These are phyloP conservation scores for Cryptococcus sp. DNA, from an alignment of 1,284 basidiomycete species.

Conservation along the genomic window DNA sequence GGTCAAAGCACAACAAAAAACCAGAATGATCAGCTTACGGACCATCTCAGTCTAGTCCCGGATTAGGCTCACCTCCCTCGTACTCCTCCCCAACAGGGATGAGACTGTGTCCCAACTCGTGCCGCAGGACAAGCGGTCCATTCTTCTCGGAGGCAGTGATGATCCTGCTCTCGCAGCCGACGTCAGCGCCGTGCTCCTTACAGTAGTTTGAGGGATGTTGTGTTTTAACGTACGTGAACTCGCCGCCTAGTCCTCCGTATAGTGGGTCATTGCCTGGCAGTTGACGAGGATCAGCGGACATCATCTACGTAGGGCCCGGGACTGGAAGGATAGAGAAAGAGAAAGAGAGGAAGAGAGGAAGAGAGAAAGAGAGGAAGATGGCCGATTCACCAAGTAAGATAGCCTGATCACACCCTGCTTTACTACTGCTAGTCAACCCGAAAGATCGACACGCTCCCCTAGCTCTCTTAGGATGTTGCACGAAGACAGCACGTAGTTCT, in stretches of 20 bases:
- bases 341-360: neutral
- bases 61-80: constrained; percentile 62
- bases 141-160: constrained; percentile 77
- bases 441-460: constrained; percentile 64
- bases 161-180: constrained; percentile 57
- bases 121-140: constrained; percentile 73
- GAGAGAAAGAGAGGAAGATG: neutral
- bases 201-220: too few species aligned
- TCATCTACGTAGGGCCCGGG: neutral
- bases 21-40: neutral
- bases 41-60: neutral
- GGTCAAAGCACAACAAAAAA: neutral
- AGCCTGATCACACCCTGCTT: constrained; percentile 72
- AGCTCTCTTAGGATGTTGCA: constrained; percentile 66
- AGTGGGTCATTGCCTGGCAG: constrained; percentile 72
- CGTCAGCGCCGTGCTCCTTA: neutral
- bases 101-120: constrained; percentile 67
- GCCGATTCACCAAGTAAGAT: constrained; percentile 68
- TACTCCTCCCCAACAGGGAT: constrained; percentile 78
- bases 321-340: neutral
- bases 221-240: constrained; percentile 76
- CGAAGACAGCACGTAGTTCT: constrained; percentile 75
- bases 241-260: constrained; percentile 79
- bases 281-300: neutral
- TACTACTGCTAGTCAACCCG: constrained; percentile 27